Conservation (phyloP, 345 rosid species). For the Euphorbia pulcherrima region DNA sequence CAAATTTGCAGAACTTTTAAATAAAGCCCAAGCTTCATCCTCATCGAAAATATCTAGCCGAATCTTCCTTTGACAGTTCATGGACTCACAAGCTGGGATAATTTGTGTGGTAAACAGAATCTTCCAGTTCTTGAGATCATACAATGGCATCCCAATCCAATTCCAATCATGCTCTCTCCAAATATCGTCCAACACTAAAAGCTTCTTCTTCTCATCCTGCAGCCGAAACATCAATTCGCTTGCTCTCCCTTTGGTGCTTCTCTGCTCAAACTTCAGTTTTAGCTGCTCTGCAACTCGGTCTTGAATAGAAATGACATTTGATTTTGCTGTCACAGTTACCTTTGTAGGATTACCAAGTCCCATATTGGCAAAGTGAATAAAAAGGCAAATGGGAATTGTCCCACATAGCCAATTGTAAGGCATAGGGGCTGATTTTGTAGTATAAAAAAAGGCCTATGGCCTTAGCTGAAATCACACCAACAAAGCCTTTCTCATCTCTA, state of each 20-base stretch:
- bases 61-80: constrained; percentile 2
- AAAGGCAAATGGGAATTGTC: too few relatives aligned
- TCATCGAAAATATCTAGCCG: background rate
- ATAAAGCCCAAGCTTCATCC: constrained; percentile 10
- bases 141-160: background rate
- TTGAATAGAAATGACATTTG: background rate
- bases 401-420: too few relatives aligned
- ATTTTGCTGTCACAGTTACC: background rate
- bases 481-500: too few relatives aligned
- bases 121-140: background rate
- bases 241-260: background rate
- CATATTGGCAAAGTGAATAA: too few relatives aligned
- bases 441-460: too few relatives aligned
- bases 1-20: background rate
- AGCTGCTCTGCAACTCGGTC: background rate
- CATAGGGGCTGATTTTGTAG: too few relatives aligned
- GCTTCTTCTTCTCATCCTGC: background rate
- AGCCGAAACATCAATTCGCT: constrained; percentile 1
- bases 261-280: background rate
- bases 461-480: too few relatives aligned
- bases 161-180: background rate
- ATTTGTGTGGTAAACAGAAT: background rate
- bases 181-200: background rate
- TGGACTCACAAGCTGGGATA: constrained; percentile 2
- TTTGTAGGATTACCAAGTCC: too few relatives aligned